Conservation (phyloP, 2,329 filamentous ascomycete species). For the Pyricularia grisea region DNA sequence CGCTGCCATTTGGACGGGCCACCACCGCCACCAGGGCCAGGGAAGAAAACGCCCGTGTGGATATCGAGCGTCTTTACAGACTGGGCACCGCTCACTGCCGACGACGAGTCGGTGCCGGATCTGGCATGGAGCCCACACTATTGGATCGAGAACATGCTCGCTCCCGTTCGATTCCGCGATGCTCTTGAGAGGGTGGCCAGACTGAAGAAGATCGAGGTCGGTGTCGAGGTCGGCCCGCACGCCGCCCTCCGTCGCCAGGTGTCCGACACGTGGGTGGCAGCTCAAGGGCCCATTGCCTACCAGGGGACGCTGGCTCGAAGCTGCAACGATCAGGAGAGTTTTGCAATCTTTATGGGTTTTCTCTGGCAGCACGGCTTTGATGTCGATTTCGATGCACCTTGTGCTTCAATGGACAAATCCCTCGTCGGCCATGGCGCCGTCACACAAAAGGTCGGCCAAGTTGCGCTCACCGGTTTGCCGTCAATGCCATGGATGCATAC, state of each 20-base stretch:
- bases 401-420: too few relatives aligned
- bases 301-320: background rate
- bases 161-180: conserved; percentile 31
- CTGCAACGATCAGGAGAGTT: background rate
- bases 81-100: too few relatives aligned
- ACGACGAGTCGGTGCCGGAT: too few relatives aligned
- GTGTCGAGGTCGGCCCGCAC: conserved; percentile 33
- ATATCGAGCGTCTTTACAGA: too few relatives aligned
- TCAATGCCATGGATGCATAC: too few relatives aligned
- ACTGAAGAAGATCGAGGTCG: conserved; percentile 20
- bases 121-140: conserved; percentile 18
- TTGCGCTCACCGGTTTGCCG: too few relatives aligned
- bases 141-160: conserved; percentile 36
- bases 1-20: background rate
- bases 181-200: conserved; percentile 21
- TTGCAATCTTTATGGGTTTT: too few relatives aligned
- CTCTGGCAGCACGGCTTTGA: conserved; percentile 7
- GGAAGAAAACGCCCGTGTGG: conserved; percentile 17
- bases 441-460: too few relatives aligned
- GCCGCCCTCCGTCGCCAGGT: conserved; percentile 23
- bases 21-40: conserved; percentile 4
- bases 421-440: too few relatives aligned
- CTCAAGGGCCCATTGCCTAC: background rate
- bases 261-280: conserved; percentile 20
- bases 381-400: background rate